Percentiles rank a stretch among this genome's conserved stretches.
Evolutionary conservation across 495 filamentous ascomycete genomes (phyloP).

Genomic region (Talaromyces ruber): DNA sequence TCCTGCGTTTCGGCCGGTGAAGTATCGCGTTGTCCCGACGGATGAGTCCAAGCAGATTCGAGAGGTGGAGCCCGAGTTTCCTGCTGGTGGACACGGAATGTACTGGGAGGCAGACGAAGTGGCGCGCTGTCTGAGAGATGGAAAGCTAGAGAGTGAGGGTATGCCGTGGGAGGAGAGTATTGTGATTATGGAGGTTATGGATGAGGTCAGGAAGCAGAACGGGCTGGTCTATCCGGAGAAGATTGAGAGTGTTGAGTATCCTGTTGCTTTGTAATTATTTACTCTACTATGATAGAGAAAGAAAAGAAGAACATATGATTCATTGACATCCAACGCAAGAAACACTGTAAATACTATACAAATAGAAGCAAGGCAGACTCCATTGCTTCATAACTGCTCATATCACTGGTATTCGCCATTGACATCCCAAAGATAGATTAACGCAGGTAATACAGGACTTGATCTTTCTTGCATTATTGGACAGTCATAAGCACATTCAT

Average conservation of each 20-base stretch:
- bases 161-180: conserved; percentile 78
- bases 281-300: not conserved
- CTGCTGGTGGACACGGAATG: conserved; percentile 71
- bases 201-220: conserved; percentile 71
- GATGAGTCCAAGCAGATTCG: conserved; percentile 26
- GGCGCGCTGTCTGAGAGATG: conserved; percentile 74
- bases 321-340: not conserved
- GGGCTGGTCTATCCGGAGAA: conserved; percentile 70
- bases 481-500: conserved; percentile 9
- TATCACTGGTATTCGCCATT: not conserved
- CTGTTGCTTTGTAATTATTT: conserved; percentile 25
- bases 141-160: conserved; percentile 65
- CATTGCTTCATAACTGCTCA: not conserved
- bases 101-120: conserved; percentile 94
- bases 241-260: conserved; percentile 72
- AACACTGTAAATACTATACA: conserved; percentile 5
- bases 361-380: not conserved
- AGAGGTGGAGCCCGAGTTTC: conserved; percentile 56
- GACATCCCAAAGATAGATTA: not conserved
- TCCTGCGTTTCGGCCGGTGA: conserved; percentile 60
- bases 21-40: conserved; percentile 46
- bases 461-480: not conserved
- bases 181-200: conserved; percentile 91
- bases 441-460: not conserved
- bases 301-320: not conserved